Conservation (phyloP, 164 flowering plant species). For the Nelumbo lutea region DNA sequence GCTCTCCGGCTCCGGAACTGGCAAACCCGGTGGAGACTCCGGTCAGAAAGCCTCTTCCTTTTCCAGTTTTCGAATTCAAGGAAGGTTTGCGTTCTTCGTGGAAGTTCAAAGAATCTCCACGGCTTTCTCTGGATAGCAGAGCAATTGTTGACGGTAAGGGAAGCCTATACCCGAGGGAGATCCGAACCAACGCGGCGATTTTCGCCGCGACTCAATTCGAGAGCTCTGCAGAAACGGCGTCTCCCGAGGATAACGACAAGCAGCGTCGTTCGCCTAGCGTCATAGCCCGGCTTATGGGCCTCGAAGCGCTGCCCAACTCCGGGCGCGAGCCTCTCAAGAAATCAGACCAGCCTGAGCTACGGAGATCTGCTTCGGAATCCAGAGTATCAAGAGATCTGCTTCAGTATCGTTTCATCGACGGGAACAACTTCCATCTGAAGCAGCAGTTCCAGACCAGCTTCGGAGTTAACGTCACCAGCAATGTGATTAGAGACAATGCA, state of each 20-base stretch:
- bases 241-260: slow-evolving; percentile 31
- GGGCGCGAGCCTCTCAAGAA: slow-evolving; percentile 31
- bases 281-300: slow-evolving; percentile 83
- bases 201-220: slow-evolving; percentile 22
- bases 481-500: slow-evolving; percentile 12
- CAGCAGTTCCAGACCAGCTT: slow-evolving; percentile 12
- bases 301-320: slow-evolving; percentile 45
- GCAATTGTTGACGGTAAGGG: slow-evolving; percentile 72
- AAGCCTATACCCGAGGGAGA: slow-evolving; percentile 55
- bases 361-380: slow-evolving; percentile 91
- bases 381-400: slow-evolving; percentile 56
- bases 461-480: neutral
- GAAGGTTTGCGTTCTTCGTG: slow-evolving; percentile 62
- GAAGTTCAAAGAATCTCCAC: slow-evolving; percentile 82
- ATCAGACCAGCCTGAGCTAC: slow-evolving; percentile 38
- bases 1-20: slow-evolving; percentile 22
- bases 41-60: slow-evolving; percentile 27
- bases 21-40: slow-evolving; percentile 12
- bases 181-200: slow-evolving; percentile 38
- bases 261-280: slow-evolving; percentile 69
- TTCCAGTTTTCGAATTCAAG: slow-evolving; percentile 54
- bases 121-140: slow-evolving; percentile 92
- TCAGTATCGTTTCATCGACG: slow-evolving; percentile 35
- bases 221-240: neutral
- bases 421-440: slow-evolving; percentile 24